These are phyloP conservation scores for Pseudogymnoascus sp. DNA, from an alignment of 2,329 filamentous ascomycete genomes.

Conservation along the genomic window DNA sequence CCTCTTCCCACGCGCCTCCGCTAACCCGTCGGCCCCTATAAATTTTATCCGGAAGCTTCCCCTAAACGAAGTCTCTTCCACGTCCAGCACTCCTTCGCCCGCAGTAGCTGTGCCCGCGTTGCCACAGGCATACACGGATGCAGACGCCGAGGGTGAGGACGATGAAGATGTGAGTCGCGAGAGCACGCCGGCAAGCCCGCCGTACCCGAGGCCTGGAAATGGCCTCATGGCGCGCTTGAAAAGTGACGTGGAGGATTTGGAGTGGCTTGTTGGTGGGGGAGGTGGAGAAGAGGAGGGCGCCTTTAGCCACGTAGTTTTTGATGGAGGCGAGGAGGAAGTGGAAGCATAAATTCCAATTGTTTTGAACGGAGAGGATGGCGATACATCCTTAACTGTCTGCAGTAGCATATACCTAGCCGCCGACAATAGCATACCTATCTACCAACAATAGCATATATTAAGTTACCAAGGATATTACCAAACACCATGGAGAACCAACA, in stretches of 20 bases:
- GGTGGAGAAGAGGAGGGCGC: conserved; percentile 31
- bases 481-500: background rate
- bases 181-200: conserved; percentile 48
- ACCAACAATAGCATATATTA: background rate
- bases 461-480: background rate
- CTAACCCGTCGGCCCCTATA: conserved; percentile 30
- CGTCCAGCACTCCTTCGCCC: background rate
- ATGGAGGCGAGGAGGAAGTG: background rate
- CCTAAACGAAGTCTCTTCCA: conserved; percentile 11
- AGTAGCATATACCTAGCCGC: background rate
- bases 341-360: background rate
- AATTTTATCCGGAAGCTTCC: conserved; percentile 34
- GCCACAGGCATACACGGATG: background rate
- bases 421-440: background rate
- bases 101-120: background rate
- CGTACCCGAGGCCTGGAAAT: conserved; percentile 55
- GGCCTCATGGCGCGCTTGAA: conserved; percentile 46
- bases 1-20: conserved; percentile 29
- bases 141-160: conserved; percentile 20
- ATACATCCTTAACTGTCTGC: background rate
- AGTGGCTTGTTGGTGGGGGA: conserved; percentile 52
- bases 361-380: background rate
- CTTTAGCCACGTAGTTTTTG: conserved; percentile 27
- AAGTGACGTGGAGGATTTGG: conserved; percentile 48
- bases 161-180: conserved; percentile 31